These are phyloP conservation scores for Chrysanthemum lavandulifolium DNA, from an alignment of 129 eudicot species.

Conservation along the genomic window DNA sequence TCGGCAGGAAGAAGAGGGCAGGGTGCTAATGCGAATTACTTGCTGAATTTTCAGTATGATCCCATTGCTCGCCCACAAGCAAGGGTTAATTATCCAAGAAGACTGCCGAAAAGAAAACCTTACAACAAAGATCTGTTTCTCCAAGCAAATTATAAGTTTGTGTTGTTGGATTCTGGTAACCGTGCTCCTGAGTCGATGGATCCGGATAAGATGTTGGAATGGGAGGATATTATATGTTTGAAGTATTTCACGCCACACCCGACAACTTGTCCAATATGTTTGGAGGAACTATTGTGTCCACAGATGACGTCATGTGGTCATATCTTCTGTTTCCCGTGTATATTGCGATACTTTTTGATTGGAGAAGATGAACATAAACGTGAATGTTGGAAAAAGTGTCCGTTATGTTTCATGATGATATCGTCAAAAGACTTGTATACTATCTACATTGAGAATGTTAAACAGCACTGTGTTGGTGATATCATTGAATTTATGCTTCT, in stretches of 20 bases:
- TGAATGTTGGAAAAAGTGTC: conserved; percentile 83
- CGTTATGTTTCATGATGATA: conserved; percentile 86
- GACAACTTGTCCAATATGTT: conserved; percentile 85
- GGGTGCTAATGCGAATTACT: conserved; percentile 71
- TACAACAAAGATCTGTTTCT: conserved; percentile 92
- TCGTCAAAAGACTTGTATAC: conserved; percentile 88
- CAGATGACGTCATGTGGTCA: conserved; percentile 97
- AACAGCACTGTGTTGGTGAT: conserved; percentile 66
- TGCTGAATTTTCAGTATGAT: conserved; percentile 89
- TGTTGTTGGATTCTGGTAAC: conserved; percentile 69
- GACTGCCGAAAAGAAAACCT: conserved; percentile 62
- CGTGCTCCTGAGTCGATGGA: conserved; percentile 61
- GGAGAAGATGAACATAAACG: conserved; percentile 63
- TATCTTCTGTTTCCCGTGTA: conserved; percentile 92
- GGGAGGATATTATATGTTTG: conserved; percentile 93
- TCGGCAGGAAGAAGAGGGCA: conserved; percentile 65
- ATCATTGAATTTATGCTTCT: conserved; percentile 65
- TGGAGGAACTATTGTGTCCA: conserved; percentile 90
- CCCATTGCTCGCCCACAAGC: conserved; percentile 74
- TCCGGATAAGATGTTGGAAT: conserved; percentile 81
- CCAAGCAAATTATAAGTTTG: conserved; percentile 93
- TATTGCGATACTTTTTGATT: conserved; percentile 68
- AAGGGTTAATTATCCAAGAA: conserved; percentile 61
- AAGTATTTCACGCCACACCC: conserved; percentile 68
- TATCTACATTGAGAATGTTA: conserved; percentile 75